Conservation (phyloP, 2,329 filamentous ascomycete genomes). For the Phyllosticta capitalensis region DNA sequence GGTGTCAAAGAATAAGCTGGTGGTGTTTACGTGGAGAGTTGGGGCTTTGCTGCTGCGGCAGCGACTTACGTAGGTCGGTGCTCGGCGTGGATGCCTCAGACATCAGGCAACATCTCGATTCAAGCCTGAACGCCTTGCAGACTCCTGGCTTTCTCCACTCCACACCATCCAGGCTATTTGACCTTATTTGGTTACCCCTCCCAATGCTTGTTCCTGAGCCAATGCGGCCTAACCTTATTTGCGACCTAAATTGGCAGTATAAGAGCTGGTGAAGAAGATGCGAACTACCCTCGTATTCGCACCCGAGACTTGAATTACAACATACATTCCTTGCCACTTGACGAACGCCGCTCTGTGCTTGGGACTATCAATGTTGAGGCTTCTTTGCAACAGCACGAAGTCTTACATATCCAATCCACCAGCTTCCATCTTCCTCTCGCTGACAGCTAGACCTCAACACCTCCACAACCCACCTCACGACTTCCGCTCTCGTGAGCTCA, state of each 20-base stretch:
- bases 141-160: not conserved
- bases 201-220: not conserved
- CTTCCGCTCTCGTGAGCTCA: slow-evolving; percentile 41
- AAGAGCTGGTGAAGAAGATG: not conserved
- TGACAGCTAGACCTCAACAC: slow-evolving; percentile 46
- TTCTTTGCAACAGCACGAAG: slow-evolving; percentile 25
- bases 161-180: not conserved
- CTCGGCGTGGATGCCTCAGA: not conserved
- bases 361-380: not conserved
- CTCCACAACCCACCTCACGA: slow-evolving; percentile 45
- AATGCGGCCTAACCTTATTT: not conserved
- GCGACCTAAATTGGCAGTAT: not conserved
- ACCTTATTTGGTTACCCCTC: not conserved
- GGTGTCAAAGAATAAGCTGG: not conserved
- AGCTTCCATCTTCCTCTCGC: slow-evolving; percentile 42
- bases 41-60: not conserved
- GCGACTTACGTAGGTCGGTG: not conserved
- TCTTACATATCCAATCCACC: slow-evolving; percentile 40
- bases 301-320: not conserved
- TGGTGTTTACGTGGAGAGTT: not conserved
- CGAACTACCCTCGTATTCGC: not conserved
- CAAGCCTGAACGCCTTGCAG: not conserved
- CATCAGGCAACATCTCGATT: not conserved
- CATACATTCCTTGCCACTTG: not conserved
- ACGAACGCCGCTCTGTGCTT: not conserved